Percentiles rank a stretch among this genome's conserved stretches.
Evolutionary conservation across 176 grass and related monocot genomes (phyloP).

Genomic region (Chloris gayana): DNA sequence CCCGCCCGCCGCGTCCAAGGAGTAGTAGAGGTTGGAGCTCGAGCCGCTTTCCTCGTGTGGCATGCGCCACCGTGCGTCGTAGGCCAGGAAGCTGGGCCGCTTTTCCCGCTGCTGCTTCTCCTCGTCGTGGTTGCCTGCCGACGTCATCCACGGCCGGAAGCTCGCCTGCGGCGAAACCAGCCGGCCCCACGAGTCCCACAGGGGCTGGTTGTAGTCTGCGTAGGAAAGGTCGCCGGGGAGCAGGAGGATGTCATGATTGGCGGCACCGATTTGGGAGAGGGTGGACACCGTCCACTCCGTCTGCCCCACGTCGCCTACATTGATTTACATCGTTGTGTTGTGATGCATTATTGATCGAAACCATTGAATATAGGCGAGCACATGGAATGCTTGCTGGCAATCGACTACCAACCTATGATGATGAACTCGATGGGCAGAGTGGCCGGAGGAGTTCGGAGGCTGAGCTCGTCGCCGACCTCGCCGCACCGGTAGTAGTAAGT

Average conservation of each 20-base stretch:
- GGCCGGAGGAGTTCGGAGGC: too few relatives aligned
- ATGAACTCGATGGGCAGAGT: too few relatives aligned
- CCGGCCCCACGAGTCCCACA: conserved; percentile 73
- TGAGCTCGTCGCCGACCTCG: too few relatives aligned
- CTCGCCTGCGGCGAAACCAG: conserved; percentile 77
- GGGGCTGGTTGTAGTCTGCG: conserved; percentile 57
- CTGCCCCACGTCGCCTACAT: conserved; percentile 64
- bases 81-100: conserved; percentile 45
- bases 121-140: conserved; percentile 74
- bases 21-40: conserved; percentile 65
- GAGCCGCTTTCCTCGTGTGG: conserved; percentile 50
- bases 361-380: too few relatives aligned
- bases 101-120: conserved; percentile 35
- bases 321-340: too few relatives aligned
- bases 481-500: too few relatives aligned
- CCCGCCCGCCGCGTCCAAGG: conserved; percentile 50
- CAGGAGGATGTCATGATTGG: conserved; percentile 53
- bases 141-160: conserved; percentile 75
- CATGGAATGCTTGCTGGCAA: too few relatives aligned
- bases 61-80: conserved; percentile 75
- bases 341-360: too few relatives aligned
- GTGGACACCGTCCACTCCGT: conserved; percentile 59
- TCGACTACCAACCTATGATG: too few relatives aligned
- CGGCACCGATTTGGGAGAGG: conserved; percentile 39
- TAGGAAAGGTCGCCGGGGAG: conserved; percentile 72